Evolutionary conservation across 108 stramenopile genomes (phyloP).

Genomic region (Pseudonitzschia delicatissima): DNA sequence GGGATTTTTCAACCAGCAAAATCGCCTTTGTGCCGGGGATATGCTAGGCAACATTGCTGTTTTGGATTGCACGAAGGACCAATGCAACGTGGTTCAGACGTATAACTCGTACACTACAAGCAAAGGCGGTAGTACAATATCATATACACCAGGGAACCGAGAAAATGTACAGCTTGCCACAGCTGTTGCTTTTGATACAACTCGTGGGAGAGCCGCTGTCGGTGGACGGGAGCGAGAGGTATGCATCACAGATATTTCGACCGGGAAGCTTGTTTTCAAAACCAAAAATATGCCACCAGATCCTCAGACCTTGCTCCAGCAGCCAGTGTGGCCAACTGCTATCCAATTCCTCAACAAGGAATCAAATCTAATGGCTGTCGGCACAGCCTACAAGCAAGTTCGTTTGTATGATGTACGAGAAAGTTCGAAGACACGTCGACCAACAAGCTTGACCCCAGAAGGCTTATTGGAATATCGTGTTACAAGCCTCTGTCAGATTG

Average conservation of each 20-base stretch:
- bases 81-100: conserved; percentile 24
- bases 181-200: conserved; percentile 45
- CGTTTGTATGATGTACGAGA: conserved; percentile 79
- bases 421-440: conserved; percentile 55
- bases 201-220: conserved; percentile 43
- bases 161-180: conserved; percentile 56
- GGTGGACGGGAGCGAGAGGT: conserved; percentile 80
- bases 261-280: conserved; percentile 66
- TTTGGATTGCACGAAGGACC: conserved; percentile 23
- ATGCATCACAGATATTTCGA: conserved; percentile 58
- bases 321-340: conserved; percentile 76
- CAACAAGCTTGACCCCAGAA: conserved; percentile 50
- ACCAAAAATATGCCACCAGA: conserved; percentile 84
- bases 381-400: conserved; percentile 80
- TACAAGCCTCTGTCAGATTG: conserved; percentile 59
- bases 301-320: conserved; percentile 80
- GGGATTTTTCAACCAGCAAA: conserved; percentile 14
- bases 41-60: conserved; percentile 32
- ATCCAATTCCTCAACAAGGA: conserved; percentile 46
- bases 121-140: conserved; percentile 34
- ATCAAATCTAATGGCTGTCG: conserved; percentile 56
- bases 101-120: conserved; percentile 36
- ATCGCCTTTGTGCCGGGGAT: conserved; percentile 36
- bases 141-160: conserved; percentile 57
- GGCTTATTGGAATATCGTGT: conserved; percentile 59